Conservation (phyloP, 2,329 filamentous ascomycete genomes). For the Diaporthe caulivora region DNA sequence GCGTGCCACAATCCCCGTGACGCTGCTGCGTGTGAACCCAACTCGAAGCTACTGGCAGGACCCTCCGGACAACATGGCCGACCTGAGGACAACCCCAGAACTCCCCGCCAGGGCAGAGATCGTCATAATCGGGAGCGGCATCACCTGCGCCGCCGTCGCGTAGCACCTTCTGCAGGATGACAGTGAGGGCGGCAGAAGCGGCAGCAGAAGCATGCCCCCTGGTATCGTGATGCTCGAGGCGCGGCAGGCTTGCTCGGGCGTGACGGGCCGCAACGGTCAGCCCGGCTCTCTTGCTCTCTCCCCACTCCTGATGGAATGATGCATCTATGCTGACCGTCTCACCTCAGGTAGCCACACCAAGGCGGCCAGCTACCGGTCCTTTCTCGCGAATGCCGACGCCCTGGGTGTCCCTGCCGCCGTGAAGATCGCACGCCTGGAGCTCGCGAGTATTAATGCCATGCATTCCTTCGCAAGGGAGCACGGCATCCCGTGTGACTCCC, state of each 20-base stretch:
- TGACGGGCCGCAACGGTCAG: slow-evolving; percentile 70
- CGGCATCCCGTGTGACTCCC: slow-evolving; percentile 62
- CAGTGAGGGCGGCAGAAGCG: neutral
- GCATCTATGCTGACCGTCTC: neutral
- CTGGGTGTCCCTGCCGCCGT: slow-evolving; percentile 63
- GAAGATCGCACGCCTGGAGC: slow-evolving; percentile 64
- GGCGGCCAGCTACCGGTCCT: slow-evolving; percentile 61
- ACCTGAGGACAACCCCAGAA: slow-evolving; percentile 60
- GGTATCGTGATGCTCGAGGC: slow-evolving; percentile 74
- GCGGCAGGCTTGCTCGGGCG: slow-evolving; percentile 74
- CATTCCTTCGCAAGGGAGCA: slow-evolving; percentile 65
- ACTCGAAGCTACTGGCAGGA: slow-evolving; percentile 74
- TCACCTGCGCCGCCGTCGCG: slow-evolving; percentile 71
- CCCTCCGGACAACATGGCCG: slow-evolving; percentile 62
- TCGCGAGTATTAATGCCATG: slow-evolving; percentile 65
- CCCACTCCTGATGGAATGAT: neutral
- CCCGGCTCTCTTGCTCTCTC: neutral
- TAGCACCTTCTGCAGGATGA: slow-evolving; percentile 60
- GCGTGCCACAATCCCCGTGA: slow-evolving; percentile 52
- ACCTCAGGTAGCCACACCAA: slow-evolving; percentile 57
- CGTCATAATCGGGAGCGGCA: slow-evolving; percentile 74
- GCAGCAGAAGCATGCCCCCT: slow-evolving; percentile 39
- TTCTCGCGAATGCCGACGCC: slow-evolving; percentile 57
- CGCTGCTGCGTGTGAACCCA: slow-evolving; percentile 63
- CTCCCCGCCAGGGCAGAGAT: slow-evolving; percentile 68